Conservation (phyloP, 305 asterid genomes). For the Fraxinus nigra region DNA sequence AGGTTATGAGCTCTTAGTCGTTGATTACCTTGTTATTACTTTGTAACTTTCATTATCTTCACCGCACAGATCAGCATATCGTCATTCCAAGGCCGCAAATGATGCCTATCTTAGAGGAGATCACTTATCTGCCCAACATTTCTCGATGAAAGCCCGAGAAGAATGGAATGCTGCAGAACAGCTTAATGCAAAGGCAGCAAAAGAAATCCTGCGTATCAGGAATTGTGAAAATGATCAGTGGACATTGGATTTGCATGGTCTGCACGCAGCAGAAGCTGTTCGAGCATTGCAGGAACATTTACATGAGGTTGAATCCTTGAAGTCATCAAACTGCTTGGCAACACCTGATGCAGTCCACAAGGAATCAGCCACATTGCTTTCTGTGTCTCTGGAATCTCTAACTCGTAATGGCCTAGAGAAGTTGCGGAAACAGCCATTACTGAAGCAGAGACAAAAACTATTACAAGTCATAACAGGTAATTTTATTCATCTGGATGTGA, state of each 20-base stretch:
- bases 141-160: conserved; percentile 66
- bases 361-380: conserved; percentile 30
- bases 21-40: neutral
- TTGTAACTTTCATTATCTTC: conserved; percentile 21
- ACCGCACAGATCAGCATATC: conserved; percentile 69
- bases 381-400: conserved; percentile 29
- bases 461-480: conserved; percentile 89
- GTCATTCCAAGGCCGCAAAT: conserved; percentile 62
- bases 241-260: conserved; percentile 93
- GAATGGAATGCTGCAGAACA: conserved; percentile 68
- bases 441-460: conserved; percentile 39
- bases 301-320: conserved; percentile 49
- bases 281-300: conserved; percentile 68
- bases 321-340: conserved; percentile 27
- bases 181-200: conserved; percentile 78
- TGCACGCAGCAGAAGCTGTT: conserved; percentile 86
- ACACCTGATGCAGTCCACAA: conserved; percentile 21
- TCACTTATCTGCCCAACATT: conserved; percentile 55
- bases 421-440: conserved; percentile 31
- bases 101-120: conserved; percentile 78
- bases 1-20: neutral
- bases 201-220: conserved; percentile 56
- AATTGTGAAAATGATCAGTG: conserved; percentile 62
- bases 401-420: conserved; percentile 27
- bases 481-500: neutral